These are phyloP conservation scores for Arthrobotrys conoides DNA, from an alignment of 2,329 filamentous ascomycete genomes.

Conservation along the genomic window DNA sequence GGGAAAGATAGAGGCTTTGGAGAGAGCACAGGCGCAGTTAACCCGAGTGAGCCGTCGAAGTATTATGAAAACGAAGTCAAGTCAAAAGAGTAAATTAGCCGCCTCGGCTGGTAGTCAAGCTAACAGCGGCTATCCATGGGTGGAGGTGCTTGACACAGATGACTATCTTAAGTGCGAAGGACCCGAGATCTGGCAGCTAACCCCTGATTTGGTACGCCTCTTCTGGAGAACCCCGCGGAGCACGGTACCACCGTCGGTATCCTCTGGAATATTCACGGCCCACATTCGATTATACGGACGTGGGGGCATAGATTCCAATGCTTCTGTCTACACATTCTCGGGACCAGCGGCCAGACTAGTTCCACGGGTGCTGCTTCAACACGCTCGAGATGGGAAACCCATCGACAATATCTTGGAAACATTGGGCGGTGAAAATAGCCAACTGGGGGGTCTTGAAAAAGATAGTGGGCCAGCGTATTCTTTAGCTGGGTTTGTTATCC, in stretches of 20 bases:
- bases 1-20: constrained; percentile 82
- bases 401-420: constrained; percentile 26
- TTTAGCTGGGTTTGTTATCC: constrained; percentile 43
- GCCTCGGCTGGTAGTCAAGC: neutral
- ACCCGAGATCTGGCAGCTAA: constrained; percentile 22
- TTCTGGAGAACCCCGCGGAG: neutral
- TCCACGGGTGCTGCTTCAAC: constrained; percentile 18
- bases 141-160: constrained; percentile 10
- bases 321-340: constrained; percentile 29
- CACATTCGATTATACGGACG: constrained; percentile 33
- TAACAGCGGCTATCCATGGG: constrained; percentile 42
- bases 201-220: constrained; percentile 27
- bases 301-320: constrained; percentile 16
- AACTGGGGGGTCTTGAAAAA: neutral
- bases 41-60: constrained; percentile 4
- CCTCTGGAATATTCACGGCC: constrained; percentile 26
- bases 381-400: neutral
- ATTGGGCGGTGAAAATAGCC: neutral
- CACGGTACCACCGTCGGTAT: constrained; percentile 25
- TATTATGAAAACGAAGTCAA: constrained; percentile 39
- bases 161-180: neutral
- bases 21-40: constrained; percentile 65
- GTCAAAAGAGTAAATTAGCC: neutral
- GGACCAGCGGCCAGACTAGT: neutral
- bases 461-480: neutral